phyloP scores from a whole-genome alignment of 2,329 filamentous ascomycete species.

The Botrytis sinoallii region DNA sequence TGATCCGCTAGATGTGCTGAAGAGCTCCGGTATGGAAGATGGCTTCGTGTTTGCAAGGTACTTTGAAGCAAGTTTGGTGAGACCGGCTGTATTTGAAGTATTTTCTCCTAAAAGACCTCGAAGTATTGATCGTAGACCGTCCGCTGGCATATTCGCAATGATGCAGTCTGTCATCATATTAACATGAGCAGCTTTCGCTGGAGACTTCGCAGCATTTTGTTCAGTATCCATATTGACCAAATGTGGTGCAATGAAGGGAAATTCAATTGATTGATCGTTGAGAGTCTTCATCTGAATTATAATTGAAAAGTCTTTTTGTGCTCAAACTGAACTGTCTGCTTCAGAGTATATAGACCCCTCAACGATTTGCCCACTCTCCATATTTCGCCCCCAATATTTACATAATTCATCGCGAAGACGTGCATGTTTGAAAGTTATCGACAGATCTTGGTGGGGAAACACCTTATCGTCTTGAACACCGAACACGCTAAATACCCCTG shows the following conservation, averaged over 20 bases:
- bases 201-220: background rate
- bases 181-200: conserved; percentile 41
- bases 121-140: conserved; percentile 42
- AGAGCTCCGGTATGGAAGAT: conserved; percentile 25
- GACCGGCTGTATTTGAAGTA: conserved; percentile 36
- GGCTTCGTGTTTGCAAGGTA: conserved; percentile 33
- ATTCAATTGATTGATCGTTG: background rate
- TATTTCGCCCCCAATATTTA: background rate
- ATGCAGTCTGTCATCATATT: conserved; percentile 49
- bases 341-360: background rate
- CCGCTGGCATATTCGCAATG: conserved; percentile 43
- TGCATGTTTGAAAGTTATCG: background rate
- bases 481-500: background rate
- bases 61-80: conserved; percentile 37
- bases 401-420: background rate
- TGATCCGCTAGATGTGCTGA: conserved; percentile 8
- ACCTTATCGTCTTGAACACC: conserved; percentile 4
- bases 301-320: background rate
- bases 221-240: conserved; percentile 4
- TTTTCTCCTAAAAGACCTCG: conserved; percentile 37
- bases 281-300: background rate
- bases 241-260: background rate
- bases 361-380: background rate
- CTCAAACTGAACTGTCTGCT: background rate
- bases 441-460: conserved; percentile 4